phyloP scores from a whole-genome alignment of 345 rosid genomes.

The Melaleuca quinquenervia region DNA sequence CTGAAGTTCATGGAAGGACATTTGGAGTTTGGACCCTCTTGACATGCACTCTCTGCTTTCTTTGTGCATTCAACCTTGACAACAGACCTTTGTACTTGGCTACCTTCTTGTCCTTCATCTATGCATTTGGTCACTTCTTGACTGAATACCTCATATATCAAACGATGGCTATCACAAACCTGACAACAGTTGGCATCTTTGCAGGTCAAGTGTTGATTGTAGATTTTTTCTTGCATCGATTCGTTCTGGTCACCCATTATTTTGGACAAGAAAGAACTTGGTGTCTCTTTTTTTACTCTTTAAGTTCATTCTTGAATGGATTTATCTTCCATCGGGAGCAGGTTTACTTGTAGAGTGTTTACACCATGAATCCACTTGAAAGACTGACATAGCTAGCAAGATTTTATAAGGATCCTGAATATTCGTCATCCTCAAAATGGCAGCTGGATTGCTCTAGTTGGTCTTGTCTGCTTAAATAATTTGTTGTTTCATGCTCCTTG shows the following conservation, averaged over 20 bases:
- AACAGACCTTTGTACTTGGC: constrained; percentile 70
- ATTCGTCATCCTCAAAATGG: not conserved
- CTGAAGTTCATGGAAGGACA: constrained; percentile 94
- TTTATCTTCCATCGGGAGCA: not conserved
- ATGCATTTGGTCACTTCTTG: constrained; percentile 81
- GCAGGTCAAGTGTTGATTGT: constrained; percentile 40
- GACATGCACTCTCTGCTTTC: constrained; percentile 88
- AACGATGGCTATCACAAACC: constrained; percentile 68
- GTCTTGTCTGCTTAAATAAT: not conserved
- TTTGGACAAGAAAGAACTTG: not conserved
- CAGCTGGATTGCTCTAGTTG: not conserved
- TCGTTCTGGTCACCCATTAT: not conserved
- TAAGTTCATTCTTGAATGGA: not conserved
- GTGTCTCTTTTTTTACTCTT: not conserved
- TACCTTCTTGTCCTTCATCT: constrained; percentile 76
- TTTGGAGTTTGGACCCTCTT: constrained; percentile 96
- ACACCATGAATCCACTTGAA: not conserved
- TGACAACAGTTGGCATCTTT: constrained; percentile 68
- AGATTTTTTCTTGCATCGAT: not conserved
- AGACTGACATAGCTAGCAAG: not conserved
- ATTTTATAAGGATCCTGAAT: not conserved
- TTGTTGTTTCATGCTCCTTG: not conserved
- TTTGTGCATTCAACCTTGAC: constrained; percentile 84
- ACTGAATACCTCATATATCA: constrained; percentile 66
- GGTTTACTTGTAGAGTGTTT: not conserved